Evolutionary conservation across 768 basidiomycete species (phyloP), one percentile per base, ranked within the genome.

Genomic region (Exsudoporus frostii): DNA sequence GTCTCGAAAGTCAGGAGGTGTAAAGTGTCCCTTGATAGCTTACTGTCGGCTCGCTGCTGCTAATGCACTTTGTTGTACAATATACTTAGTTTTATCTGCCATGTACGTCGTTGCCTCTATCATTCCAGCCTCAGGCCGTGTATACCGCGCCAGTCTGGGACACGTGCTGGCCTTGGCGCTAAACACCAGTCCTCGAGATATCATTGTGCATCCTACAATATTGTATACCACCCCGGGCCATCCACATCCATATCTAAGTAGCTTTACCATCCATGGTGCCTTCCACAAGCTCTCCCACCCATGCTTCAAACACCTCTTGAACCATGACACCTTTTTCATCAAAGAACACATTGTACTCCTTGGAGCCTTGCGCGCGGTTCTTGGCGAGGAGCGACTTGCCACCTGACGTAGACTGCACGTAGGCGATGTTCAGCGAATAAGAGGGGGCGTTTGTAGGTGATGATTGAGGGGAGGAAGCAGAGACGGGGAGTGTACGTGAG

Each of bases 361-460:
- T 77, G 15, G 76, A 75, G 8, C 79, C 80, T 43, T 77, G 76
- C 15, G 82, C 78, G 51, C 82, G 82, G 11, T 85, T 83, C 61
- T 85, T 84, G 49, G 82, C 82, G 7, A 97, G 80, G 11, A 95
- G 78, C 5, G 87, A 85, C 74, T 96, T 96, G 48, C 94, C 94
- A 34, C 84, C 84, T 45, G 86, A 89, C 4, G 91, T 83, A 27
- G 91, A 89, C 54, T 88, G 87, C 30, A 88, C 76, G 67, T 90
- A 94, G 44, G 79, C 75, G 45, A 89, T 71, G 39, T 78, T 75
- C 57, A 96, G 73, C 15, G 77, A 70, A 70, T 93, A 94, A 43
- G 79, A 76, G 24, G 90, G 88, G 30, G 86, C 77, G 45, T 74
- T 74, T 32, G 76, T 61, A 22, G 75, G 75, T 19, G 59, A 59